Conservation (phyloP, 352 stramenopile species). For the Phytophthora hybrid region DNA sequence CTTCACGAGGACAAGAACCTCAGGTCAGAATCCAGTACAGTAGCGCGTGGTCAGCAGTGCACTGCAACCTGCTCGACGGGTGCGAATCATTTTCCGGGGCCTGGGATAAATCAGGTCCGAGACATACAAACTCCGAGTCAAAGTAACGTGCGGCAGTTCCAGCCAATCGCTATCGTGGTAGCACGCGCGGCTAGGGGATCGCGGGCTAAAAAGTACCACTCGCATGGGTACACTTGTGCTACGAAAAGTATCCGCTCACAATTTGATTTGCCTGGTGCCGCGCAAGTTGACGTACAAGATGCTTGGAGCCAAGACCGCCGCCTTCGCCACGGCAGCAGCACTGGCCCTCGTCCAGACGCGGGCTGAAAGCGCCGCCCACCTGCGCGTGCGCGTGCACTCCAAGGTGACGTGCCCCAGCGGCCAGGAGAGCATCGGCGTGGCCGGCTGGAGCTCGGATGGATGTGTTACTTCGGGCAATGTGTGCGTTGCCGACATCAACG, state of each 20-base stretch:
- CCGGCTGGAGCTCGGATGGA: constrained; percentile 24
- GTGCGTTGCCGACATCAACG: constrained; percentile 32
- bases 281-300: constrained; percentile 32
- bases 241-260: constrained; percentile 26
- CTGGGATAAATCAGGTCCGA: constrained; percentile 31
- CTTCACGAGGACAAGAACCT: no score
- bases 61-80: not conserved
- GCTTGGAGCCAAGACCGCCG: constrained; percentile 40
- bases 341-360: constrained; percentile 34
- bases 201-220: constrained; percentile 15
- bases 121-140: constrained; percentile 24
- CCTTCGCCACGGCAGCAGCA: constrained; percentile 30
- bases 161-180: constrained; percentile 7
- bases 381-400: constrained; percentile 42
- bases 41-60: not conserved
- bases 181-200: constrained; percentile 14
- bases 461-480: constrained; percentile 18
- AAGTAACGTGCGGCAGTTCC: constrained; percentile 16
- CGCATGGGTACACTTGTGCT: constrained; percentile 10
- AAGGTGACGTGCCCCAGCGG: constrained; percentile 32
- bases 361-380: constrained; percentile 35
- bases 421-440: constrained; percentile 30
- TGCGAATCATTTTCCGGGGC: constrained; percentile 15
- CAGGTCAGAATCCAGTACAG: no score
- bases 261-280: constrained; percentile 33